Evolutionary conservation across 1,284 basidiomycete species (phyloP), one percentile per base, ranked within the genome.

Genomic region (Pterula multifida): DNA sequence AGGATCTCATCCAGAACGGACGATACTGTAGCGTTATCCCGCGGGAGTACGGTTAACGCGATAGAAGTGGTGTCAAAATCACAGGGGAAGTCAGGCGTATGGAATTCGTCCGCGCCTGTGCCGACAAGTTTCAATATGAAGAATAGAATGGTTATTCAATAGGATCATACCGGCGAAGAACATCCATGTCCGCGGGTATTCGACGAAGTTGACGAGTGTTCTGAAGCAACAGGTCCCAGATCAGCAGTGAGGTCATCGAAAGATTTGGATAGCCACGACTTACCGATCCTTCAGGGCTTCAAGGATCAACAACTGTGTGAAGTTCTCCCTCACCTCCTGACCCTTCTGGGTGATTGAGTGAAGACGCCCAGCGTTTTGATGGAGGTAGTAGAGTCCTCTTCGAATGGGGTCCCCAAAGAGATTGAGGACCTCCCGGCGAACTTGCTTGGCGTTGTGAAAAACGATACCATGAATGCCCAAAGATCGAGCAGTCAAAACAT

Each of bases 41-140:
- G 12, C 13, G 22, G 23, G 19, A 67, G 57, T 21, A 73, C 65
- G 1, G 67, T 73, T 13, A 75, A 58, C 22, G 64, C 75, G 15
- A 77, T 55, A 2, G 75, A 75, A 0, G 75, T 78, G 6, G 74
- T 75, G 54, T 78, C 75, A 26, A 75, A 58, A 57, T 78, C 75
- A 53, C 63, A 67, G 0, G 75, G 71, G 56, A 73, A 74, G 25
- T 62, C 60, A 47, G 68, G 66, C 2, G 70, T 69, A 17, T 70
- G 71, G 26, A 73, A 57, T 45, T 65, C 56, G 3, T 65, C 68
- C 55, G 66, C 64, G 6, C 67, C 70, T 71, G 52, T 4, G 17
- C 28, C 6, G 28, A 32, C 15, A 15, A 32, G 15, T 13, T n/a
- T n/a, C n/a, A n/a, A n/a, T n/a, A n/a, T n/a, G n/a, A 32, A 32